These are phyloP conservation scores for Fusarium tanahbumbuense DNA, from an alignment of 2,329 filamentous ascomycete species.

Conservation along the genomic window DNA sequence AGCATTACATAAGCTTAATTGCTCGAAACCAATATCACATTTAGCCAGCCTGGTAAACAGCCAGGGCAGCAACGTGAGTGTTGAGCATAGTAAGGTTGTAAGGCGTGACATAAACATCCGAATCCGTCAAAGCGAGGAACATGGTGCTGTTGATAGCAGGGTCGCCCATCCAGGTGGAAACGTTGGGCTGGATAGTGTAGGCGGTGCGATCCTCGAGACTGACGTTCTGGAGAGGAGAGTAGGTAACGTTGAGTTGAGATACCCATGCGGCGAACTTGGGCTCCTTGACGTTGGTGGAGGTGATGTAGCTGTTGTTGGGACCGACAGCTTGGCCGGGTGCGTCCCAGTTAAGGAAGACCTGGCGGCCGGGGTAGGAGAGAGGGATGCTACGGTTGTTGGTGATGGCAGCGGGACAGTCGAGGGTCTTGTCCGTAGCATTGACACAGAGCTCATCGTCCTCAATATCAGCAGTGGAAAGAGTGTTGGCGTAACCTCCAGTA, in stretches of 20 bases:
- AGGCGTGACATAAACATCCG: conserved; percentile 74
- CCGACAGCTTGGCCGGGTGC: conserved; percentile 74
- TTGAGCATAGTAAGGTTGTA: conserved; percentile 82
- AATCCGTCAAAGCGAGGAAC: conserved; percentile 81
- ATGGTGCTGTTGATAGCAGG: conserved; percentile 81
- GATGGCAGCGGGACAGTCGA: conserved; percentile 73
- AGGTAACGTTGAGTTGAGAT: conserved; percentile 80
- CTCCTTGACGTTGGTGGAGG: conserved; percentile 65
- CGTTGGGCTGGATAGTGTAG: conserved; percentile 78
- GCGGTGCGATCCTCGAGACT: conserved; percentile 63
- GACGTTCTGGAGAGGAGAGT: conserved; percentile 68
- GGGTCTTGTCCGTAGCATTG: conserved; percentile 64
- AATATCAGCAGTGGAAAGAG: conserved; percentile 62
- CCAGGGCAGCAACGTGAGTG: conserved; percentile 79
- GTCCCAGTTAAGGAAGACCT: conserved; percentile 80
- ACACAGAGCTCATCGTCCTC: conserved; percentile 64
- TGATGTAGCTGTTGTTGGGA: conserved; percentile 86
- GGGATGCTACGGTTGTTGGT: conserved; percentile 76
- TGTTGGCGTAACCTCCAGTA: conserved; percentile 67
- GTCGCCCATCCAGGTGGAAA: conserved; percentile 74
- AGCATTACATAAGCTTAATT: no score
- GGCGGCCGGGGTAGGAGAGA: conserved; percentile 78
- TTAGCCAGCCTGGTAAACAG: conserved; percentile 81
- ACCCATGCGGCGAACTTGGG: conserved; percentile 81
- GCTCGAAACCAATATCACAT: neutral